Conservation (phyloP, 2,329 filamentous ascomycete genomes). For the Exophiala mesophila region DNA sequence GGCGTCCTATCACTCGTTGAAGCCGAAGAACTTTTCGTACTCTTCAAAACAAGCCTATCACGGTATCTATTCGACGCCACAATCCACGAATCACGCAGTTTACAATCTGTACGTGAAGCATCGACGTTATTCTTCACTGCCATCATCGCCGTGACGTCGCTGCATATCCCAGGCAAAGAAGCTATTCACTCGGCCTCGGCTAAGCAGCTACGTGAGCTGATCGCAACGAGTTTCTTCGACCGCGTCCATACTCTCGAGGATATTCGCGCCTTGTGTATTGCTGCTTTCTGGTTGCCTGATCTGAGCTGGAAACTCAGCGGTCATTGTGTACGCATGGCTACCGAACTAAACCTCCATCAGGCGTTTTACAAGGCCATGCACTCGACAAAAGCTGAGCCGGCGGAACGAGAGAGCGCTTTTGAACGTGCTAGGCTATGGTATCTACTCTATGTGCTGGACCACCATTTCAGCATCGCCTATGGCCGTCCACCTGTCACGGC, state of each 20-base stretch:
- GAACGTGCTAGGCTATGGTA: constrained; percentile 59
- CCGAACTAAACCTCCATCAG: constrained; percentile 53
- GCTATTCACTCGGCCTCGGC: constrained; percentile 52
- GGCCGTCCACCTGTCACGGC: constrained; percentile 55
- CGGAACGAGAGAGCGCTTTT: constrained; percentile 30
- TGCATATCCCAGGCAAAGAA: constrained; percentile 54
- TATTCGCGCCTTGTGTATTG: constrained; percentile 56
- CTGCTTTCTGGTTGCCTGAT: constrained; percentile 60
- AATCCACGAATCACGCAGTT: constrained; percentile 46
- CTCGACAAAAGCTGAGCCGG: constrained; percentile 40
- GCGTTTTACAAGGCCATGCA: constrained; percentile 48
- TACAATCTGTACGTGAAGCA: constrained; percentile 50
- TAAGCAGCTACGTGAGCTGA: constrained; percentile 53
- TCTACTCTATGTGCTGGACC: constrained; percentile 60
- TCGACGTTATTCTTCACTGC: constrained; percentile 53
- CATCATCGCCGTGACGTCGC: constrained; percentile 53
- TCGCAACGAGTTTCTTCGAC: constrained; percentile 55
- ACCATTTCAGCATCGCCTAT: constrained; percentile 60
- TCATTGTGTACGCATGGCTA: constrained; percentile 54
- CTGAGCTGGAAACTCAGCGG: constrained; percentile 60
- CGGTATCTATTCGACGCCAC: constrained; percentile 33
- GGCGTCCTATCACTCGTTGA: constrained; percentile 21
- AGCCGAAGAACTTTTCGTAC: constrained; percentile 23
- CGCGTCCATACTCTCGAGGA: constrained; percentile 55
- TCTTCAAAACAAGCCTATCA: constrained; percentile 26